Conservation (phyloP, 345 rosid genomes). For the Psidium guajava region DNA sequence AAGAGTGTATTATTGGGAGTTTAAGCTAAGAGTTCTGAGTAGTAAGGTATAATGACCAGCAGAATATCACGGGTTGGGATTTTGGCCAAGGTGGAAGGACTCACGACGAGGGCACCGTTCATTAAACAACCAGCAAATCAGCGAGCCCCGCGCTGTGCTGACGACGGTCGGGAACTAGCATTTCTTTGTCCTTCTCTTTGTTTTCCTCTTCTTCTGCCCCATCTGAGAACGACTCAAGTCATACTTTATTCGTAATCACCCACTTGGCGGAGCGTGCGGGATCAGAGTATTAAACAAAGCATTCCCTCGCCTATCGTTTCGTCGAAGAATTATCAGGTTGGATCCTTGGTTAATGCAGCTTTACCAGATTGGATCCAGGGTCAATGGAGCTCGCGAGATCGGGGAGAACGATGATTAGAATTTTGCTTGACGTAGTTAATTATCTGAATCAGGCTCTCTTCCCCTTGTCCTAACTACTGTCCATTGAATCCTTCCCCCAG, state of each 20-base stretch:
- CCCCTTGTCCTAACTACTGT: not conserved
- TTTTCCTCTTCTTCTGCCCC: not conserved
- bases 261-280: not conserved
- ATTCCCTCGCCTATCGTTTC: not conserved
- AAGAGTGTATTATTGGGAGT: not conserved
- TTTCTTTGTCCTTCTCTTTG: not conserved
- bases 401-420: not conserved
- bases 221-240: not conserved
- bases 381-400: not conserved
- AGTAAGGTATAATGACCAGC: not conserved
- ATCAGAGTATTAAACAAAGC: not conserved
- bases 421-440: not conserved
- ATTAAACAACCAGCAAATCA: not conserved
- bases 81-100: not conserved
- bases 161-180: not conserved
- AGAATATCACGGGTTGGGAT: not conserved
- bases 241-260: not conserved
- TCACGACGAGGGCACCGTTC: not conserved
- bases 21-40: not conserved
- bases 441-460: not conserved
- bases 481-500: not conserved
- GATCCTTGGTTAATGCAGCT: not conserved
- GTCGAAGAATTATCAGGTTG: not conserved
- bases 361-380: not conserved
- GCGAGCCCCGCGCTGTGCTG: not conserved